Evolutionary conservation across 1,284 basidiomycete species (phyloP).

Genomic region (Ustilago shanxiensis): DNA sequence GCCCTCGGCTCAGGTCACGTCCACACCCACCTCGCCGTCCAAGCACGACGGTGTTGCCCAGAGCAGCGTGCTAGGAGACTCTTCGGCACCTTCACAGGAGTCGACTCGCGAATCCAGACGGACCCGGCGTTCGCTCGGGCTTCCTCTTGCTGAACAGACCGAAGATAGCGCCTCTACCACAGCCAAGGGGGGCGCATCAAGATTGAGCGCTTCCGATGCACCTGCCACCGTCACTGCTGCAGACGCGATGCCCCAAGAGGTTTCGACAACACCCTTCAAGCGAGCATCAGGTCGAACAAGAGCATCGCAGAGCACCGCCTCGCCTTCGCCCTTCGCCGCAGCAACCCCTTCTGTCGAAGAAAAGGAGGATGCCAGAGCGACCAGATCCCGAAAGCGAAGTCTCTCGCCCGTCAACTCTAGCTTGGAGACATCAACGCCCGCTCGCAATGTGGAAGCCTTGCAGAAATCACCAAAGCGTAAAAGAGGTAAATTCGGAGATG

Average conservation of each 20-base stretch:
- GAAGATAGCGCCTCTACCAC: background rate
- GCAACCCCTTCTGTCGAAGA: background rate
- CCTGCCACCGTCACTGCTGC: background rate
- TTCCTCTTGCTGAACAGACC: background rate
- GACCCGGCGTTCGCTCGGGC: slow-evolving; percentile 6
- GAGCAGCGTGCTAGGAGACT: background rate
- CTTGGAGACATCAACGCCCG: background rate
- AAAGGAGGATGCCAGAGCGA: background rate
- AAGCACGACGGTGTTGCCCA: background rate
- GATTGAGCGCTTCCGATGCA: background rate
- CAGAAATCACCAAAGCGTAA: slow-evolving; percentile 18
- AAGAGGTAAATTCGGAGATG: slow-evolving; percentile 20
- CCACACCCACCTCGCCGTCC: background rate
- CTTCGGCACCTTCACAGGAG: background rate
- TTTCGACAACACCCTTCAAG: slow-evolving; percentile 17
- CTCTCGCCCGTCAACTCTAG: background rate
- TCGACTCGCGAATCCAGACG: background rate
- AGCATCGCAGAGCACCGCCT: background rate
- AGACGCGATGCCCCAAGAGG: background rate
- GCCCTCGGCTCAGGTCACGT: background rate
- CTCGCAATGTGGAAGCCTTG: background rate
- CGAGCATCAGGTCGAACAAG: slow-evolving; percentile 29
- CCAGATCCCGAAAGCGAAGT: slow-evolving; percentile 25
- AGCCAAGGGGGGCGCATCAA: background rate
- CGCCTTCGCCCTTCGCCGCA: background rate